These are phyloP conservation scores for Chenopodium suecicum DNA, from an alignment of 148 eudicot species.

Conservation along the genomic window DNA sequence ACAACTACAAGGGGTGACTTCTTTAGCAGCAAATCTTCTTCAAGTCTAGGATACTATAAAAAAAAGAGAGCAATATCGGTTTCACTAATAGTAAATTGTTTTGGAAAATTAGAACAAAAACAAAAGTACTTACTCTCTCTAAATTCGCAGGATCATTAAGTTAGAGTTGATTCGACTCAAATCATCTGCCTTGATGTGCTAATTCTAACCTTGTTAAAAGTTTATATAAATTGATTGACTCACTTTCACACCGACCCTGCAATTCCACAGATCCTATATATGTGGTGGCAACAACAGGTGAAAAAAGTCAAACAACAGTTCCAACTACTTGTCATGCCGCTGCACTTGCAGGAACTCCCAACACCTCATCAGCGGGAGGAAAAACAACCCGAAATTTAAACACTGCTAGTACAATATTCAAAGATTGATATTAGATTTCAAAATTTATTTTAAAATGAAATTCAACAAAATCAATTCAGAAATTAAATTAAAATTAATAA, in stretches of 20 bases:
- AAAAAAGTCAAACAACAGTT: conserved; percentile 20
- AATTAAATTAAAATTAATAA: neutral
- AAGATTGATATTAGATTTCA: neutral
- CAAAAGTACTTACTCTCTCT: too few relatives aligned
- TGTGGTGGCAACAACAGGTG: conserved; percentile 39
- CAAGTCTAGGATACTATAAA: conserved; percentile 93
- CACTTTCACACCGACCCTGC: conserved; percentile 33
- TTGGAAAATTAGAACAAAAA: too few relatives aligned
- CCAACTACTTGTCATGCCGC: conserved; percentile 39
- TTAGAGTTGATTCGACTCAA: too few relatives aligned
- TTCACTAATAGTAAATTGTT: neutral
- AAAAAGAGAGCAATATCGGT: conserved; percentile 15
- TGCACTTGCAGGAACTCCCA: conserved; percentile 41
- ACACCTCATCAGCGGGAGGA: conserved; percentile 21
- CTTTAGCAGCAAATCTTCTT: conserved; percentile 94
- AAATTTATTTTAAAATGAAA: neutral
- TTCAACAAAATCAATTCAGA: neutral
- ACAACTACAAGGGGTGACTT: conserved; percentile 90
- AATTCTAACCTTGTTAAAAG: too few relatives aligned
- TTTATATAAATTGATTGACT: neutral
- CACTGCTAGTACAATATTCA: neutral
- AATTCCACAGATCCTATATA: conserved; percentile 46
- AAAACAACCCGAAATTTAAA: conserved; percentile 18
- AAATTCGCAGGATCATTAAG: too few relatives aligned
- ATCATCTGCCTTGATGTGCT: neutral